Evolutionary conservation across 176 grass and related monocot genomes (phyloP).

Genomic region (Pontederia paniculata): DNA sequence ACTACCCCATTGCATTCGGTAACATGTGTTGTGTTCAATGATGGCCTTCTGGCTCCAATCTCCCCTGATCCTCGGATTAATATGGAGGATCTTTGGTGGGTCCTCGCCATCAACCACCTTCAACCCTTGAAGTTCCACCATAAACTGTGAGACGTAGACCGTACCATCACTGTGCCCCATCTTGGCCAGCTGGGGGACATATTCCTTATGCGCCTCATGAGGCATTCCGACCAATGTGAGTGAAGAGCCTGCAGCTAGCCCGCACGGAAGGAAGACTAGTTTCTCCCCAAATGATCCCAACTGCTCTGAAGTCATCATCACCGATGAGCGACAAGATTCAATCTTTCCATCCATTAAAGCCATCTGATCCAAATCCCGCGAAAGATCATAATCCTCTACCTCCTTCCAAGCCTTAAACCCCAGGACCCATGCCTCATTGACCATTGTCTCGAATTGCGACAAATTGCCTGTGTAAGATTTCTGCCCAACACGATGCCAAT

Average conservation of each 20-base stretch:
- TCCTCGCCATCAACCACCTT: constrained; percentile 74
- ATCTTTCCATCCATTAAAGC: constrained; percentile 14
- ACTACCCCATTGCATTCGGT: constrained; percentile 79
- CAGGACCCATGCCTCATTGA: constrained; percentile 71
- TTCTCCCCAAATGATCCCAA: constrained; percentile 23
- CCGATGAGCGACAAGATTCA: constrained; percentile 44
- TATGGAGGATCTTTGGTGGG: constrained; percentile 77
- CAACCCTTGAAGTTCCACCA: constrained; percentile 82
- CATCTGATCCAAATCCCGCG: background rate
- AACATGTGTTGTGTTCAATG: constrained; percentile 92
- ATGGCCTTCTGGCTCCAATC: constrained; percentile 83
- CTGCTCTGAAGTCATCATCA: constrained; percentile 24
- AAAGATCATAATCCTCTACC: constrained; percentile 27
- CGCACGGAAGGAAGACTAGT: constrained; percentile 74
- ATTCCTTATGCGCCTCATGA: constrained; percentile 53
- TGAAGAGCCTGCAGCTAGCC: constrained; percentile 60
- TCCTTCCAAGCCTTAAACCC: constrained; percentile 69
- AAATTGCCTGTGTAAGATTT: constrained; percentile 18
- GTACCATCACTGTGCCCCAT: constrained; percentile 35
- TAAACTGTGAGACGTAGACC: constrained; percentile 77
- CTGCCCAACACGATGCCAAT: constrained; percentile 47
- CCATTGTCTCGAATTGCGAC: constrained; percentile 54
- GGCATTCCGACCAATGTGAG: constrained; percentile 68
- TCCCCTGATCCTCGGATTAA: constrained; percentile 74
- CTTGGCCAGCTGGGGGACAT: constrained; percentile 47